A percentile compares a stretch with the other conserved stretches of the same genome.
Conservation (phyloP, 2,329 filamentous ascomycete species). For the Verticillium tricorpus region DNA sequence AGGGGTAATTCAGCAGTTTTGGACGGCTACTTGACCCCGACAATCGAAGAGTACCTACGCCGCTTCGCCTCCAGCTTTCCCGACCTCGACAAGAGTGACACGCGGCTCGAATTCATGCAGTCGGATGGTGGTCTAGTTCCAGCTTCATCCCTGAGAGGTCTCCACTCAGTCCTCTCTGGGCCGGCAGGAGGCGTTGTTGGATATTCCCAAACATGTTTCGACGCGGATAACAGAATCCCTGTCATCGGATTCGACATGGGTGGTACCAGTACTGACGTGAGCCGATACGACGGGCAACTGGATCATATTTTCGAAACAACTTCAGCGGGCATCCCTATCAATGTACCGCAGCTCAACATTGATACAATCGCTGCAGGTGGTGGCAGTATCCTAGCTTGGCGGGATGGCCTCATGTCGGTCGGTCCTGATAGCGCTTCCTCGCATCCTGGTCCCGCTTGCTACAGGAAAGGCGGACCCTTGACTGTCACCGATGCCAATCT, state of each 20-base stretch:
- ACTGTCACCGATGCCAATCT: conserved; percentile 71
- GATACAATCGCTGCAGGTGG: conserved; percentile 72
- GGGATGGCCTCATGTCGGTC: conserved; percentile 68
- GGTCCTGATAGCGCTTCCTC: conserved; percentile 68
- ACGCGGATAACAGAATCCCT: conserved; percentile 59
- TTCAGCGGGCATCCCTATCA: conserved; percentile 66
- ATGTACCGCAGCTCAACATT: conserved; percentile 49
- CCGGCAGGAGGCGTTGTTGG: conserved; percentile 79
- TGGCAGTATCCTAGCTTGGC: conserved; percentile 64
- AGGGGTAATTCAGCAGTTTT: conserved; percentile 72
- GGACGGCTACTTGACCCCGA: conserved; percentile 73
- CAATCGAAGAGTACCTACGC: conserved; percentile 64
- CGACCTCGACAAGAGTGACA: conserved; percentile 44
- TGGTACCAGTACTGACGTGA: conserved; percentile 69
- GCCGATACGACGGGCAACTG: conserved; percentile 9
- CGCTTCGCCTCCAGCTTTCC: conserved; percentile 34
- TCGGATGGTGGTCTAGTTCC: conserved; percentile 49
- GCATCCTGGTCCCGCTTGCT: conserved; percentile 68
- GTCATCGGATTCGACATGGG: conserved; percentile 72
- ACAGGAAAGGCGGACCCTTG: conserved; percentile 64
- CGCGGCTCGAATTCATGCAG: conserved; percentile 71
- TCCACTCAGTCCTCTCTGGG: conserved; percentile 66
- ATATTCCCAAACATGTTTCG: conserved; percentile 71
- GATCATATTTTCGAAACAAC: conserved; percentile 64
- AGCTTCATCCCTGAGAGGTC: conserved; percentile 60